Evolutionary conservation across 805 yeast genomes (phyloP).

Genomic region (Monosporozyma siamensis): DNA sequence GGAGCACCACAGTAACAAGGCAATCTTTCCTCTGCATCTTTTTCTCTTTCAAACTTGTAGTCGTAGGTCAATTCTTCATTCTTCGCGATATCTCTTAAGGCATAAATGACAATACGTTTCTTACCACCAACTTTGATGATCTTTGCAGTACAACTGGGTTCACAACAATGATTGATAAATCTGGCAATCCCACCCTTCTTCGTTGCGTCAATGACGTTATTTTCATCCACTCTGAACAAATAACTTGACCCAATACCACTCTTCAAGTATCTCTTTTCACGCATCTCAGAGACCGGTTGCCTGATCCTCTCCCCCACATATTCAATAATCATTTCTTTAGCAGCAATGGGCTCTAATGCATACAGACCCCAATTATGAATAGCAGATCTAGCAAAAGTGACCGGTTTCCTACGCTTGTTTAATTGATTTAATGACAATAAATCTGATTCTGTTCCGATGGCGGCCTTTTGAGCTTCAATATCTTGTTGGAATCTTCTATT

Average conservation of each 20-base stretch:
- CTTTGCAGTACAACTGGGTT: constrained; percentile 95
- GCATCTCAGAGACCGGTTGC: constrained; percentile 86
- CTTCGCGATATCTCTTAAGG: constrained; percentile 75
- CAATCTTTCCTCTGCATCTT: constrained; percentile 77
- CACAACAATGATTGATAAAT: constrained; percentile 94
- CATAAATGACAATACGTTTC: constrained; percentile 90
- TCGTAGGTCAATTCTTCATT: constrained; percentile 93
- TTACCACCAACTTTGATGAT: constrained; percentile 91
- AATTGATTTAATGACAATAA: constrained; percentile 75
- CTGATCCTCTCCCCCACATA: constrained; percentile 93
- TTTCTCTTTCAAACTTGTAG: constrained; percentile 88
- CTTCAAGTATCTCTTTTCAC: constrained; percentile 76
- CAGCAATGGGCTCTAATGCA: constrained; percentile 92
- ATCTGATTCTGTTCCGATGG: constrained; percentile 74
- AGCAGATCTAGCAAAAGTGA: constrained; percentile 92
- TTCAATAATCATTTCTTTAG: constrained; percentile 94
- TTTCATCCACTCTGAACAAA: constrained; percentile 84
- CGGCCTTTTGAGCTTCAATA: constrained; percentile 68
- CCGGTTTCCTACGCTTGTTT: constrained; percentile 85
- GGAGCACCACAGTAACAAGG: constrained; percentile 93
- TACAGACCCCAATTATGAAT: constrained; percentile 98
- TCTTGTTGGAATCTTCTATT: constrained; percentile 86
- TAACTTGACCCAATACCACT: constrained; percentile 95
- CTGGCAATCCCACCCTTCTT: constrained; percentile 96
- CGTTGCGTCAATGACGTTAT: constrained; percentile 93